Conservation (phyloP, 306 rosid genomes). For the Fagus sylvatica region DNA sequence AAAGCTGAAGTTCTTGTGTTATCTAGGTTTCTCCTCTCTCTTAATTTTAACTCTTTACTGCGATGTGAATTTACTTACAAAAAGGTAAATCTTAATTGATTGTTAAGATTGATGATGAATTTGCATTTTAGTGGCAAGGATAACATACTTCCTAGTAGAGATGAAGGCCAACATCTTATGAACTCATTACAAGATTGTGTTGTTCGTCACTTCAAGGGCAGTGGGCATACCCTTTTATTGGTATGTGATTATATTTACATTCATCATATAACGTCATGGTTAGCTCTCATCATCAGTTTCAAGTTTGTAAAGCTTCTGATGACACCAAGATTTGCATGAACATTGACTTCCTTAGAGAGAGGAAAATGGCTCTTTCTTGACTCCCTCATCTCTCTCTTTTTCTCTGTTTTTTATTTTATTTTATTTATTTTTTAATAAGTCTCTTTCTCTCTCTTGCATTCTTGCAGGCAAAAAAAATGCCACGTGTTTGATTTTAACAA, state of each 20-base stretch:
- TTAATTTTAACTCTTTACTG: not conserved
- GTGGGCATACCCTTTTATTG: conserved; percentile 89
- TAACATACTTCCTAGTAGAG: conserved; percentile 79
- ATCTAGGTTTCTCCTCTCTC: conserved; percentile 63
- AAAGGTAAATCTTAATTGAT: conserved; percentile 8
- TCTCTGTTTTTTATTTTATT: too few relatives aligned
- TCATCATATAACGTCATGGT: not conserved
- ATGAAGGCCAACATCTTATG: conserved; percentile 67
- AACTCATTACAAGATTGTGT: conserved; percentile 55
- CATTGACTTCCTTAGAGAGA: not conserved
- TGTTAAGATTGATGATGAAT: conserved; percentile 27
- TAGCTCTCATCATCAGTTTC: not conserved
- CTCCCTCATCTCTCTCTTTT: too few relatives aligned
- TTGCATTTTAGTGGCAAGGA: conserved; percentile 74
- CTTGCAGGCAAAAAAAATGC: too few relatives aligned
- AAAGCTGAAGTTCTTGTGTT: conserved; percentile 92
- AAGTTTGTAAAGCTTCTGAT: not conserved
- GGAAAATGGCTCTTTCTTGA: too few relatives aligned
- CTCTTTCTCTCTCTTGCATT: too few relatives aligned
- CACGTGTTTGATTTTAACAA: too few relatives aligned
- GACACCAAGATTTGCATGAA: not conserved
- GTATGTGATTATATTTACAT: conserved; percentile 40
- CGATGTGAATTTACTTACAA: conserved; percentile 22
- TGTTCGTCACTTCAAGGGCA: conserved; percentile 67
- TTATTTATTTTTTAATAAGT: too few relatives aligned